These are phyloP conservation scores for Saccharomyces hybrid DNA, from an alignment of 1,139 yeast species.

Conservation along the genomic window DNA sequence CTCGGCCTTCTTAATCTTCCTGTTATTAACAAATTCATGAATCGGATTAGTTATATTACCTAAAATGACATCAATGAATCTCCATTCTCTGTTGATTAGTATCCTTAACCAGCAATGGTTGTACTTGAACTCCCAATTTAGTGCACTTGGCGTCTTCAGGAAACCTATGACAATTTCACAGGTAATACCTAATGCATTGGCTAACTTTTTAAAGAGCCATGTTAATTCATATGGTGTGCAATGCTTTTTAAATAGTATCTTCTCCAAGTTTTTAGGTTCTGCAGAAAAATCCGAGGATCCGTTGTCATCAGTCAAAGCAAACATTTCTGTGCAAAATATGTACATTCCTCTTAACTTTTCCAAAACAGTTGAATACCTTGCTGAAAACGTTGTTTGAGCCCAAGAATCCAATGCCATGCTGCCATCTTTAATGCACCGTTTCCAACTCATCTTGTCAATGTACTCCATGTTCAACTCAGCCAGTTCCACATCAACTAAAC, in stretches of 20 bases:
- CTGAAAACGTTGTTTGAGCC: conserved; percentile 28
- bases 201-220: conserved; percentile 64
- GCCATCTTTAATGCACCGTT: conserved; percentile 25
- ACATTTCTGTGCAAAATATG: conserved; percentile 50
- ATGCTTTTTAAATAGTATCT: conserved; percentile 33
- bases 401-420: conserved; percentile 39
- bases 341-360: conserved; percentile 58
- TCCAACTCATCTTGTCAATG: conserved; percentile 27
- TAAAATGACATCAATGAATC: conserved; percentile 63
- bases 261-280: conserved; percentile 28
- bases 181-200: conserved; percentile 62
- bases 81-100: conserved; percentile 65
- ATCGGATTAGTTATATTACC: conserved; percentile 52
- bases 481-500: conserved; percentile 30
- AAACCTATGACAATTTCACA: conserved; percentile 78
- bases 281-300: conserved; percentile 29
- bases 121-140: conserved; percentile 41
- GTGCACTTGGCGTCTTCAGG: conserved; percentile 66
- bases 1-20: conserved; percentile 30
- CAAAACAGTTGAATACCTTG: conserved; percentile 40
- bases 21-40: conserved; percentile 33
- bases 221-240: conserved; percentile 73
- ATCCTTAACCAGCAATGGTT: conserved; percentile 91
- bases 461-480: conserved; percentile 30
- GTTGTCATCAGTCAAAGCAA: conserved; percentile 34